Conservation (phyloP, 2,329 filamentous ascomycete genomes). For the Diaporthe citri region DNA sequence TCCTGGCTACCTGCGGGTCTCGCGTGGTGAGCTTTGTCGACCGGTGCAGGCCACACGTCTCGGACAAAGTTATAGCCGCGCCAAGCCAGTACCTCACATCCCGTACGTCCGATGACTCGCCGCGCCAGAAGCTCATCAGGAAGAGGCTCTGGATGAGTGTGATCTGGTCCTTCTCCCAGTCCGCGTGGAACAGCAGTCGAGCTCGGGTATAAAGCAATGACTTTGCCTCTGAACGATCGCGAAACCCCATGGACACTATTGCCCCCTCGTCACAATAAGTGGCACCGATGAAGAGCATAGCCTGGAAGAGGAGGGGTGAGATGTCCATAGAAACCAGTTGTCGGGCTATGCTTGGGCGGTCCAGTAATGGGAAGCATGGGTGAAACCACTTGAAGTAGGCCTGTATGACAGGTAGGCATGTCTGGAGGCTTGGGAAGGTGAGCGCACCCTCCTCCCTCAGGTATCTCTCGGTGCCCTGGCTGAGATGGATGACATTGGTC, state of each 20-base stretch:
- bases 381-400: constrained; percentile 41
- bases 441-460: constrained; percentile 43
- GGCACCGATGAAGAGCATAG: constrained; percentile 39
- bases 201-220: constrained; percentile 38
- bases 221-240: constrained; percentile 38
- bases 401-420: constrained; percentile 43
- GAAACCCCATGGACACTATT: constrained; percentile 37
- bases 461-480: constrained; percentile 42
- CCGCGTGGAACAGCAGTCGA: constrained; percentile 37
- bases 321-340: constrained; percentile 34
- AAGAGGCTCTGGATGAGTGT: constrained; percentile 38
- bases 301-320: constrained; percentile 36
- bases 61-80: constrained; percentile 36
- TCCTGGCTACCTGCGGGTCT: constrained; percentile 45
- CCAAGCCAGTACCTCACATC: constrained; percentile 40
- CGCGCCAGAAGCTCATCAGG: constrained; percentile 40
- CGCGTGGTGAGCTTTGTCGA: constrained; percentile 39
- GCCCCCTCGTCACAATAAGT: constrained; percentile 35
- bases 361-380: constrained; percentile 37
- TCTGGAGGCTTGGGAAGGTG: constrained; percentile 42
- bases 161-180: constrained; percentile 38
- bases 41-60: constrained; percentile 36
- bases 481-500: constrained; percentile 37
- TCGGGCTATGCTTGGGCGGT: constrained; percentile 30
- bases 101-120: constrained; percentile 36